phyloP scores from a whole-genome alignment of 2,329 filamentous ascomycete species.

The Aureobasidium leucospermi region DNA sequence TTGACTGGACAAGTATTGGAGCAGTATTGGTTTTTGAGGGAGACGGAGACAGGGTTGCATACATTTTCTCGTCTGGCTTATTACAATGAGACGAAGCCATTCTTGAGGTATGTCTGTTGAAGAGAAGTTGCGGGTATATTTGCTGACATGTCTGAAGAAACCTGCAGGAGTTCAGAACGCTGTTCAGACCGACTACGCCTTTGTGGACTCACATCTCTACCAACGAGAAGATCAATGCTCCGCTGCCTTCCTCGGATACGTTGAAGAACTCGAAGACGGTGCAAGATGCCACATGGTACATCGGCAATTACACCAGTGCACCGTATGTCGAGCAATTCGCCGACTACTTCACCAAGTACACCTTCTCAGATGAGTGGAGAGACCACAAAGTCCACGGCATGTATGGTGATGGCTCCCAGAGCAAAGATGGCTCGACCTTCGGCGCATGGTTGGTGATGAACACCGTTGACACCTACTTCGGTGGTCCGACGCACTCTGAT shows the following conservation, averaged over 20 bases:
- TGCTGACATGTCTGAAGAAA: neutral
- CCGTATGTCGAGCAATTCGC: constrained; percentile 49
- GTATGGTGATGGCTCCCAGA: constrained; percentile 46
- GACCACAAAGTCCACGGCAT: constrained; percentile 52
- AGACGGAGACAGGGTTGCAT: constrained; percentile 56
- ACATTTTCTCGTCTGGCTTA: constrained; percentile 55
- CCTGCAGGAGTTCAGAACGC: constrained; percentile 53
- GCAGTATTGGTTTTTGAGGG: constrained; percentile 59
- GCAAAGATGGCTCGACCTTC: constrained; percentile 45
- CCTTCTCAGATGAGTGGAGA: constrained; percentile 52
- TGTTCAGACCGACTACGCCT: constrained; percentile 52
- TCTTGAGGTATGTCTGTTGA: constrained; percentile 39
- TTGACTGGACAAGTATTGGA: constrained; percentile 53
- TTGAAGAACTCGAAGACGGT: constrained; percentile 36
- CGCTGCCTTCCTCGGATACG: constrained; percentile 39
- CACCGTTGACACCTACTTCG: constrained; percentile 56
- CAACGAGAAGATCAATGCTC: constrained; percentile 48
- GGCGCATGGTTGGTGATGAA: constrained; percentile 60
- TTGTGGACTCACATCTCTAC: constrained; percentile 59
- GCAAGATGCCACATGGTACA: constrained; percentile 58
- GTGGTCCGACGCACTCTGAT: constrained; percentile 56
- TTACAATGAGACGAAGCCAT: constrained; percentile 49
- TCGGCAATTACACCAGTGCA: constrained; percentile 46
- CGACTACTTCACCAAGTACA: constrained; percentile 62
- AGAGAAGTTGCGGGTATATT: no score